Evolutionary conservation across 2,329 filamentous ascomycete species (phyloP), one percentile per base, ranked within the genome.

Genomic region (Epichloe gansuensis): DNA sequence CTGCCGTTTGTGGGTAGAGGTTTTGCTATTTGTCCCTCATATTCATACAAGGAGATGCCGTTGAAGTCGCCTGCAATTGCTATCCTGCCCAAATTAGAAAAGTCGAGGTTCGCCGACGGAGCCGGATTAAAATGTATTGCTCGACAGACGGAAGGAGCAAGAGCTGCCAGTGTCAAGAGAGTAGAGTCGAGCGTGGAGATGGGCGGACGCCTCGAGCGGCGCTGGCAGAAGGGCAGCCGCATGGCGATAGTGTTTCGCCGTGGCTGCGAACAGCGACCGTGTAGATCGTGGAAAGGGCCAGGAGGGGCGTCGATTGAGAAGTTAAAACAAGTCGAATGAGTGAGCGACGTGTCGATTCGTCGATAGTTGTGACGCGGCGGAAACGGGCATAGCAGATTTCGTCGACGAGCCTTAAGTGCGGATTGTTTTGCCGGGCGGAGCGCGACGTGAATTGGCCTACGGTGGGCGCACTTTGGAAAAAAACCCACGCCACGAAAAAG

Each of bases 21-120:
- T 55, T 76, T 73, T 67, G 91, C 81, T 54, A 75, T 83, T 67
- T 98, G 91, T 57, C 86, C 88, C 62, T 85, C 76, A 62, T 83
- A 97, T 64, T 91, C 75, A 72, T 93, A 97, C 41, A 96, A 74
- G 12, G 93, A 96, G 61, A 97, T 86, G 52, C 90, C 88, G 62
- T 88, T 82, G 66, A 95, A 98, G 69, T 96, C 85, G 61, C 93
- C 93, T 1, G 83, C 86, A 54, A 98, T 77, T 52, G 87, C 90
- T 59, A 96, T 83, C 61, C 86, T 82, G 54, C 93, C 93, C 38
- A 98, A 74, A 53, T 82, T 73, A 31, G 78, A 80, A 54, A 95
- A 77, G 65, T 95, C 86, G 64, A 98, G 80, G 62, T 91, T 83
- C 53, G 86, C 74, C 13, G 81, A 73, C 3, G 88, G 81, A 41